Evolutionary conservation across 768 basidiomycete species (phyloP).

Genomic region (Xerocomus spinulosus): DNA sequence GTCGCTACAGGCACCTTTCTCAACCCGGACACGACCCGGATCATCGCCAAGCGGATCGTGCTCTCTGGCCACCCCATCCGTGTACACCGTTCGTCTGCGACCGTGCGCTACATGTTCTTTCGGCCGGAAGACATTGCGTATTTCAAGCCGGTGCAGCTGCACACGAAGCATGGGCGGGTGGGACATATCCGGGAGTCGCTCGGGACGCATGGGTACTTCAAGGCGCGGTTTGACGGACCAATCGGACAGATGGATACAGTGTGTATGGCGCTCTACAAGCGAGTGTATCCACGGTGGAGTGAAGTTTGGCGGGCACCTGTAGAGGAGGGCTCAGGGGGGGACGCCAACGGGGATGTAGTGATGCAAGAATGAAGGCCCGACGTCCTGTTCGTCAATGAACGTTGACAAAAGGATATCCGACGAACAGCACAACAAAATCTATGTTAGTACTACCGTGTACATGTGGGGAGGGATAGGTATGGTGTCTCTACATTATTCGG

Average conservation of each 20-base stretch:
- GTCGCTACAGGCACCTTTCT: conserved; percentile 89
- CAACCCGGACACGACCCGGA: conserved; percentile 84
- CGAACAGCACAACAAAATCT: too few species aligned
- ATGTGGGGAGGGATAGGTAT: too few species aligned
- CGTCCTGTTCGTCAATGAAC: too few species aligned
- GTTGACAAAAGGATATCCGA: too few species aligned
- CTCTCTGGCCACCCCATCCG: conserved; percentile 96
- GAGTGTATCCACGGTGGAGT: conserved; percentile 88
- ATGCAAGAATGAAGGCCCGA: conserved; percentile 24
- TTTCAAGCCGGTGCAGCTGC: conserved; percentile 88
- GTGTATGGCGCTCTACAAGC: conserved; percentile 93
- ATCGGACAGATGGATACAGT: conserved; percentile 96
- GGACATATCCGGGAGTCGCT: conserved; percentile 91
- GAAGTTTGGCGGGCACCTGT: conserved; percentile 40
- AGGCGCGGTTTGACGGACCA: conserved; percentile 91
- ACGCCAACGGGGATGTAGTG: conserved; percentile 17
- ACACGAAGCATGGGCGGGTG: conserved; percentile 85
- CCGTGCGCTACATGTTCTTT: conserved; percentile 99
- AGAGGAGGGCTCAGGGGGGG: not conserved
- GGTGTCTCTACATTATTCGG: too few species aligned
- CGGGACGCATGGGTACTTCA: conserved; percentile 97
- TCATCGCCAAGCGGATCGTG: conserved; percentile 91
- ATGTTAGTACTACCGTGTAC: too few species aligned
- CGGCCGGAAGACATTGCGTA: conserved; percentile 88
- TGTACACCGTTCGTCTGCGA: conserved; percentile 95